Evolutionary conservation across 441 rosid genomes (phyloP), one percentile per base, ranked within the genome.

Genomic region (Adansonia grandidieri): DNA sequence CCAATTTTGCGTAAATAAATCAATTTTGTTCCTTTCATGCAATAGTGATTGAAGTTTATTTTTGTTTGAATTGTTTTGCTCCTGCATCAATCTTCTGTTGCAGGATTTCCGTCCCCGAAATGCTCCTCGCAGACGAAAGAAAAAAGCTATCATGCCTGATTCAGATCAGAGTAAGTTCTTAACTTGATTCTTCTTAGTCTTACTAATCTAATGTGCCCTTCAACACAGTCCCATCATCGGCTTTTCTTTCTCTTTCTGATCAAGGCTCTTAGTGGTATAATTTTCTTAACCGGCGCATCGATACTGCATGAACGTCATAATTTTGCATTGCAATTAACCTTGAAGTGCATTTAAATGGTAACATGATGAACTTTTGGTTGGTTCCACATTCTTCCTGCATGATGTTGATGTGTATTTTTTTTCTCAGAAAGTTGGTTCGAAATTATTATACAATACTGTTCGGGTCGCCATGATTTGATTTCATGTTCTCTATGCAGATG

Each of bases 81-180:
- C 24, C 47, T 47, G 40, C 60, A 44, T 24, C 17, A 47, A 44
- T 45, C n/a, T 20, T 75, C 14, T 24, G 20, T 62, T 75, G 70
- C 44, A 75, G 77, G 47, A 62, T 75, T 60, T 60, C 32, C 5
- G 24, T 62, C 60, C 57, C 9, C 7, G 9, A 19, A 7, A 0
- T 0, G 2, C 4, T 58, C 8, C 2, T 9, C 44, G 68, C 77
- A 14, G 11, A 50, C 14, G 9, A 28, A 75, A 45, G 77, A 45
- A 62, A 28, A 24, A 48, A 15, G 58, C 44, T 20, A 47, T 70
- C 60, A 1, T 2, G 14, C 6, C 70, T 45, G 70, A 47, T 8
- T 2, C 9, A 10, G 76, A 42, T 40, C 28, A 20, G 14, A 22
- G 77, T 75, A 62, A 75, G 77, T 62, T 75, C 58, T n/a, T 28